Base-by-base conservation (phyloP, 768 basidiomycete species). In the Tephrocybe rancida region DNA sequence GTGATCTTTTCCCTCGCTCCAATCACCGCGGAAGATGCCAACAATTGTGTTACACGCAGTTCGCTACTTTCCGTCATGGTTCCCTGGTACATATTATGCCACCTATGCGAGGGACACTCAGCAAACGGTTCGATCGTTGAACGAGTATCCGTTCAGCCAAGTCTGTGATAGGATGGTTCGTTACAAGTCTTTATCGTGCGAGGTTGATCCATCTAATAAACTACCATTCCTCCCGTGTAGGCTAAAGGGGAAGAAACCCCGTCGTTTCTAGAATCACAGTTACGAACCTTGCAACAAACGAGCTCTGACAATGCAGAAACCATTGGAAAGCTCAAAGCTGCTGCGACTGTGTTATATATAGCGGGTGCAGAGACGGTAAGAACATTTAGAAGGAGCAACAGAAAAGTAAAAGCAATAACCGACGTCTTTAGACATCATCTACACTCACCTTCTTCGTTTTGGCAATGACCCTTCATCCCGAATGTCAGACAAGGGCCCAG, bases 401-500 rank as follows among this genome's bases (percentile, higher is more conserved):
- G n/a, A n/a, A n/a, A 13, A 8, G 7, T 9, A 37, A 13, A 30
- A 30, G 29, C 27, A 24, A 25, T 47, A 19, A 25, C 22, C 6
- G n/a, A 4, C 10, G 9, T 24, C 22, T 32, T 3, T 22, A 66
- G 57, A 66, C 64, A 30, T 64, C 61, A 8, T 61, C 62, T 11
- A 56, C 58, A 18, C 50, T 64, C 0, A 44, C 64, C 3, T 35
- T 50, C 18, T 64, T 63, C 22, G 59, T 70, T 34, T 54, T 66
- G 14, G 67, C 59, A 6, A 69, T 67, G 64, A 34, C 57, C 3
- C 52, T 61, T 18, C 48, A 64, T 53, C 67, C 64, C 4, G 59
- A 64, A 18, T 43, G 60, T 21, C 68, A 67, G 52, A 34, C 43
- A 7, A 44, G 30, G 11, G 66, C 62, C n/a, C 68, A 69, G 52